phyloP scores from a whole-genome alignment of 2,329 filamentous ascomycete genomes.

The Cladosporium phlei region DNA sequence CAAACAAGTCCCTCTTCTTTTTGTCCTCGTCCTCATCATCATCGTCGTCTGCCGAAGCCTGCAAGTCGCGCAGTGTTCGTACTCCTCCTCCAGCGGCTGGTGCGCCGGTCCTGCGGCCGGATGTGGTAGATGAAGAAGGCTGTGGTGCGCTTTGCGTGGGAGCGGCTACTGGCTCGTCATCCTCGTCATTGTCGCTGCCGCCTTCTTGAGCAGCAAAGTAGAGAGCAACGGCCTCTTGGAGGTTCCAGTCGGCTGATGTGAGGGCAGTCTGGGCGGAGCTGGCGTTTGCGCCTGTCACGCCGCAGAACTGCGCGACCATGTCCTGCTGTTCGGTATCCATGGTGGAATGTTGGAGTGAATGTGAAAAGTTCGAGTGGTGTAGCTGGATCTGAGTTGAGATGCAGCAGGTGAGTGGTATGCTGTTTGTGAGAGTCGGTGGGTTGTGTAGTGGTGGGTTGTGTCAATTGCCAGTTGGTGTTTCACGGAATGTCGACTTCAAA shows the following conservation, averaged over 20 bases:
- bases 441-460: not conserved
- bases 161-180: conserved; percentile 2
- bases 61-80: conserved; percentile 43
- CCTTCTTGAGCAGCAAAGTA: conserved; percentile 42
- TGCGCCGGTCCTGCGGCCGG: conserved; percentile 25
- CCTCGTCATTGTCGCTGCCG: conserved; percentile 27
- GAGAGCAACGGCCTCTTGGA: conserved; percentile 41
- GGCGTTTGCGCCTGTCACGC: conserved; percentile 33
- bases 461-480: not conserved
- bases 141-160: conserved; percentile 15
- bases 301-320: conserved; percentile 34
- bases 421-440: not conserved
- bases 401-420: too few relatives aligned
- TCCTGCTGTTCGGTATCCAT: conserved; percentile 31
- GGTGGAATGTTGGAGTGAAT: too few relatives aligned
- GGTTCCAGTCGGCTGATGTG: conserved; percentile 41
- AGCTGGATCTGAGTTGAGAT: not conserved
- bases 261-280: conserved; percentile 40
- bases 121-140: conserved; percentile 15
- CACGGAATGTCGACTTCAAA: conserved; percentile 38
- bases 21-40: conserved; percentile 60
- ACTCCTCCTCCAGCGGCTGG: conserved; percentile 27
- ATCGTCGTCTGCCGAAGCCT: conserved; percentile 45
- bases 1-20: conserved; percentile 65
- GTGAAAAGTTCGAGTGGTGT: too few relatives aligned